Evolutionary conservation across 75 land plant species (phyloP).

Genomic region (Selaginella tamariscina): DNA sequence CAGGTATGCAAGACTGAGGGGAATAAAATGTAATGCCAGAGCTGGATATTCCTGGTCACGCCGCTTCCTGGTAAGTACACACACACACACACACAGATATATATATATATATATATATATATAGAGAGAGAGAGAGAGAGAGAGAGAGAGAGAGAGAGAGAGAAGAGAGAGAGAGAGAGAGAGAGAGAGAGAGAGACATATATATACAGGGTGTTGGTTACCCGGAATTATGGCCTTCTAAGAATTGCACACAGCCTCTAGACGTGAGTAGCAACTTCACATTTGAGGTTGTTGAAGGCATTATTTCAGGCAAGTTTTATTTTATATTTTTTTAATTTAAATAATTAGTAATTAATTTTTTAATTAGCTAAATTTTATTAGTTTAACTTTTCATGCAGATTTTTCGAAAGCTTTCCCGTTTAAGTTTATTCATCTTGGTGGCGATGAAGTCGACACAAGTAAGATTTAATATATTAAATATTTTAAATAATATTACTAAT

Average conservation of each 20-base stretch:
- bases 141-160: too few relatives aligned
- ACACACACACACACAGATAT: too few relatives aligned
- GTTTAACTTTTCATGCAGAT: too few relatives aligned
- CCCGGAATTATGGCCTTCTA: conserved; percentile 7
- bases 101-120: too few relatives aligned
- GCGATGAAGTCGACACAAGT: conserved; percentile 94
- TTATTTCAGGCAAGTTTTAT: conserved; percentile 5
- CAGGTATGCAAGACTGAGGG: conserved; percentile 9
- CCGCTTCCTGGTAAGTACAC: conserved; percentile 8
- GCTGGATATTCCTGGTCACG: conserved; percentile 10
- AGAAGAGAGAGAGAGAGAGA: too few relatives aligned
- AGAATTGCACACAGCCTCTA: conserved; percentile 2
- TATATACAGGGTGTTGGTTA: neutral
- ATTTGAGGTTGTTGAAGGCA: conserved; percentile 5
- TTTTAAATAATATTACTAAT: neutral
- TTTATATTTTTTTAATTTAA: too few relatives aligned
- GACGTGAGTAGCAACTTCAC: conserved; percentile 1
- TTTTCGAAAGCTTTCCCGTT: conserved; percentile 75
- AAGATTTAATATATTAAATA: conserved; percentile 22
- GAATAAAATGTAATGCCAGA: conserved; percentile 9
- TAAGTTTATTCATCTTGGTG: conserved; percentile 82
- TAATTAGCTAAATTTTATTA: too few relatives aligned
- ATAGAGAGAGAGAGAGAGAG: too few relatives aligned
- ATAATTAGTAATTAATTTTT: too few relatives aligned
- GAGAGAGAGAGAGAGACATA: too few relatives aligned